Conservation (phyloP, 257 asterid species). For the Forsythia suspensa region DNA sequence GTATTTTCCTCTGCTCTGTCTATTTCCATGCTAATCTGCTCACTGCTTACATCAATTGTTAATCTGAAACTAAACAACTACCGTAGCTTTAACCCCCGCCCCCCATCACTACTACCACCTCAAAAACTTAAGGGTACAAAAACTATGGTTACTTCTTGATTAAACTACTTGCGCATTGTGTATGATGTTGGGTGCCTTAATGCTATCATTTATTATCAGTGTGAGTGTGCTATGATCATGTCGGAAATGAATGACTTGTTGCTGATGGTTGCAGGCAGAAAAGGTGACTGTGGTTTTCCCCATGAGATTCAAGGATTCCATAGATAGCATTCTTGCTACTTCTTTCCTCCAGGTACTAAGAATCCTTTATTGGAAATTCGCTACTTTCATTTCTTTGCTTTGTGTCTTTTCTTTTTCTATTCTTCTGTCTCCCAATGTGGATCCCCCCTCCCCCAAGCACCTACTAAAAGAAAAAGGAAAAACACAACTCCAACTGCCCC, state of each 20-base stretch:
- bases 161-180: slow-evolving; percentile 11
- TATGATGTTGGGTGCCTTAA: slow-evolving; percentile 10
- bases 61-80: background rate
- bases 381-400: slow-evolving; percentile 1
- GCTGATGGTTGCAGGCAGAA: slow-evolving; percentile 53
- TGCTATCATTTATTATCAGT: background rate
- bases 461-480: background rate
- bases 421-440: slow-evolving; percentile 3
- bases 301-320: slow-evolving; percentile 86
- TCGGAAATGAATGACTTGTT: slow-evolving; percentile 24
- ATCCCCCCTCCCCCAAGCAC: background rate
- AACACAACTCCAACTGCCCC: background rate
- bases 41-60: background rate
- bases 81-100: background rate
- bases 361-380: background rate
- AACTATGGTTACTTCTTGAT: background rate
- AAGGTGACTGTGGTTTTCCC: slow-evolving; percentile 80
- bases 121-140: background rate
- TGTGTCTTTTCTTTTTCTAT: background rate
- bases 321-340: slow-evolving; percentile 81
- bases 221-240: slow-evolving; percentile 8
- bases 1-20: slow-evolving; percentile 6
- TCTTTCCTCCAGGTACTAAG: slow-evolving; percentile 84
- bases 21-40: slow-evolving; percentile 11
- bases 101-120: background rate